These are phyloP conservation scores for Sphaerulina musiva DNA, from an alignment of 2,329 filamentous ascomycete species.

Conservation along the genomic window DNA sequence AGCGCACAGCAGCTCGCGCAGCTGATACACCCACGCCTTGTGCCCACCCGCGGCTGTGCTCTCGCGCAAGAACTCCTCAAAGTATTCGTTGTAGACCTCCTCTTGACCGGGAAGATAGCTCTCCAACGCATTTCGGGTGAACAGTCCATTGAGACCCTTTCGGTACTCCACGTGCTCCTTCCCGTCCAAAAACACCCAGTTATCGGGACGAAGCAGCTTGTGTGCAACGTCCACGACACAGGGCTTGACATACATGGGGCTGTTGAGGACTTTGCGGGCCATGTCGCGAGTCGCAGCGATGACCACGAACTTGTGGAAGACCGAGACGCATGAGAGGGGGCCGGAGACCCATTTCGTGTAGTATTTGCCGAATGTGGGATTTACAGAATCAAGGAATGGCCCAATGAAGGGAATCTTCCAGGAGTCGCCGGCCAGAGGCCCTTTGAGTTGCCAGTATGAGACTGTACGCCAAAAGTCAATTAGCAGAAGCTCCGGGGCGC, in stretches of 20 bases:
- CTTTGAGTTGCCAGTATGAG: slow-evolving; percentile 44
- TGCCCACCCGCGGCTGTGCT: slow-evolving; percentile 66
- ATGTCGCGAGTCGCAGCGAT: slow-evolving; percentile 93
- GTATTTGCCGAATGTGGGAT: slow-evolving; percentile 88
- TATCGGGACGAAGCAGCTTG: slow-evolving; percentile 84
- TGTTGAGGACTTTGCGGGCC: slow-evolving; percentile 95
- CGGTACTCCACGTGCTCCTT: slow-evolving; percentile 94
- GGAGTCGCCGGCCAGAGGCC: slow-evolving; percentile 41
- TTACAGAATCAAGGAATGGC: slow-evolving; percentile 87
- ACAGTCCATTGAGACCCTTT: slow-evolving; percentile 89
- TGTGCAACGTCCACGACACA: slow-evolving; percentile 91
- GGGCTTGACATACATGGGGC: slow-evolving; percentile 83
- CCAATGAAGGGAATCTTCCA: slow-evolving; percentile 58
- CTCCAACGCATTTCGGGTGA: slow-evolving; percentile 83
- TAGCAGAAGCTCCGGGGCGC: slow-evolving; percentile 8
- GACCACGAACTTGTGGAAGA: slow-evolving; percentile 99
- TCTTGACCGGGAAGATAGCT: slow-evolving; percentile 87
- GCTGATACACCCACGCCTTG: slow-evolving; percentile 79
- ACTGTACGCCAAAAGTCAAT: slow-evolving; percentile 30
- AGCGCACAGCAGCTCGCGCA: slow-evolving; percentile 91
- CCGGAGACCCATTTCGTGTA: slow-evolving; percentile 87
- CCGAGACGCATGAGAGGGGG: slow-evolving; percentile 89
- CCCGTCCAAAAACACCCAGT: slow-evolving; percentile 97
- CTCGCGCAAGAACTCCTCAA: slow-evolving; percentile 67
- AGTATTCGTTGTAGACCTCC: slow-evolving; percentile 83